These are phyloP conservation scores for Dispira simplex DNA, from an alignment of 192 early-diverging fungal species.

Conservation along the genomic window DNA sequence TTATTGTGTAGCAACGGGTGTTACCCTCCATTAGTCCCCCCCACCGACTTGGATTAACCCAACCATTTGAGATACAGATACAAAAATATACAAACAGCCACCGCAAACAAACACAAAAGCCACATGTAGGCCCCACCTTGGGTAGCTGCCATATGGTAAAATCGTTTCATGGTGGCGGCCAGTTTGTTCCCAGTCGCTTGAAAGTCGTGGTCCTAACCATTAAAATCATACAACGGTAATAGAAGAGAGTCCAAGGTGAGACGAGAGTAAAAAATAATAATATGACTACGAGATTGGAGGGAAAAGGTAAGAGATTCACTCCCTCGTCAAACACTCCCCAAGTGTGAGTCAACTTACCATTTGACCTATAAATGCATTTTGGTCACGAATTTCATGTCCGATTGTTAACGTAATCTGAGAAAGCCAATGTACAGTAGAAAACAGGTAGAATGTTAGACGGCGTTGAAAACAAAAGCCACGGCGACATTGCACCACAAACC, in stretches of 20 bases:
- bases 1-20: too few species aligned
- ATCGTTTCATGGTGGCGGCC: conserved; percentile 8
- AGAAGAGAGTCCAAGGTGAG: neutral
- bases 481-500: neutral
- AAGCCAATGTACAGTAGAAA: neutral
- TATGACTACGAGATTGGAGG: too few species aligned
- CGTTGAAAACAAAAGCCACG: neutral
- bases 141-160: conserved; percentile 3
- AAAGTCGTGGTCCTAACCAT: neutral
- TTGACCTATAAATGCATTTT: neutral
- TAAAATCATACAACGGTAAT: neutral
- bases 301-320: too few species aligned
- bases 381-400: conserved; percentile 10
- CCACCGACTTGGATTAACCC: neutral
- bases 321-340: too few species aligned
- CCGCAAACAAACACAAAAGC: neutral
- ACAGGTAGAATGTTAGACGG: neutral
- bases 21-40: too few species aligned
- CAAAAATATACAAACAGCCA: conserved; percentile 8
- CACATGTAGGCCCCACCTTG: conserved; percentile 10
- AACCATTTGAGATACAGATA: conserved; percentile 7
- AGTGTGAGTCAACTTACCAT: neutral
- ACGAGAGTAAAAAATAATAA: neutral
- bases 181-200: neutral
- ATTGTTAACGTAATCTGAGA: neutral